Percentiles rank a stretch among this genome's conserved stretches.
phyloP scores from a whole-genome alignment of 768 basidiomycete species.

The Clitopilus passeckerianus region DNA sequence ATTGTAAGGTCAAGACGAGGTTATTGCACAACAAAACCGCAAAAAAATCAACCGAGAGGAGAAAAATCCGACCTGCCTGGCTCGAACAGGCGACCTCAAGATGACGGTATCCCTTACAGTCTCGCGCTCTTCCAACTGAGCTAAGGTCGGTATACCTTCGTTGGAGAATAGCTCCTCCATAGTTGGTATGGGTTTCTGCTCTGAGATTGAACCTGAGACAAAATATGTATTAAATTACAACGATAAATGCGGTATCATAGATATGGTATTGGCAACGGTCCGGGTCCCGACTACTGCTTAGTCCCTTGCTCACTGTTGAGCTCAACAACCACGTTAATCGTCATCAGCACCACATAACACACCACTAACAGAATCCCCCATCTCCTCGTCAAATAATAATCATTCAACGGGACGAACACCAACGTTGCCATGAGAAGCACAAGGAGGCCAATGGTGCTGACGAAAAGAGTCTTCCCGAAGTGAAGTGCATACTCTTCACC shows the following conservation, averaged over 20 bases:
- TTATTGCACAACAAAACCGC: no score
- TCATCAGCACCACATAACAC: constrained; percentile 75
- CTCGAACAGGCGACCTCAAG: constrained; percentile 60
- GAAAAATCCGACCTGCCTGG: constrained; percentile 48
- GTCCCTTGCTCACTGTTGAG: constrained; percentile 25
- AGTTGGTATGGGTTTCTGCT: no score
- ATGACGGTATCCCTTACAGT: constrained; percentile 35
- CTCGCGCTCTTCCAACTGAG: constrained; percentile 44
- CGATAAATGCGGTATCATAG: not conserved
- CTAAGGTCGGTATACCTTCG: constrained; percentile 27
- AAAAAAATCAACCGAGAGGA: no score
- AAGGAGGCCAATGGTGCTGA: constrained; percentile 81
- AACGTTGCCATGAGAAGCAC: constrained; percentile 69
- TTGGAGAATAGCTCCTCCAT: no score
- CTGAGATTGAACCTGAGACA: no score
- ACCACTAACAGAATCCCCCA: constrained; percentile 82
- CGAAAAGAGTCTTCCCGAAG: constrained; percentile 79
- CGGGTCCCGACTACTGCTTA: not conserved
- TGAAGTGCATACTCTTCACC: constrained; percentile 62
- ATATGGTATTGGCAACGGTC: not conserved
- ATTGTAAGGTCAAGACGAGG: no score
- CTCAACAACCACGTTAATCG: constrained; percentile 76
- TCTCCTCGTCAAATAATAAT: constrained; percentile 68
- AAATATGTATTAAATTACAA: not conserved
- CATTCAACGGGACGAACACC: constrained; percentile 80